Evolutionary conservation across 228 moss, liverwort and hornwort genomes (phyloP), one percentile per base, ranked within the genome.

Genomic region (Sphagnum magellanicum): DNA sequence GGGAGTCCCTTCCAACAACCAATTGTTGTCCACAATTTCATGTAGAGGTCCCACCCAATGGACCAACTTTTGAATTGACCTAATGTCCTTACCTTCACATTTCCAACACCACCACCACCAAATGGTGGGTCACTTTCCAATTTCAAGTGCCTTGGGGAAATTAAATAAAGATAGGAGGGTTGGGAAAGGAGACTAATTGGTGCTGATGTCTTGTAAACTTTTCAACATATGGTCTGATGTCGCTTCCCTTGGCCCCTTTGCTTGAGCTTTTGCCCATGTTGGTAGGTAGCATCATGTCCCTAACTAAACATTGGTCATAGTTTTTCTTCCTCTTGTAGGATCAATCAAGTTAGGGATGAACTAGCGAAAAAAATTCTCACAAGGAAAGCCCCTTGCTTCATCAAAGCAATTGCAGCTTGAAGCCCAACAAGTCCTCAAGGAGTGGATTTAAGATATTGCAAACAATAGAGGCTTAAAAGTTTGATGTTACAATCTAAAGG

Each of bases 401-500:
- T 98, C 93, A 55, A 98, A 98, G 90, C 85, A 85, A 64, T 75
- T 98, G 61, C 90, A 94, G 47, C 80, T 98, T 12, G 98, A 98
- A 81, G 93, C 98, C 16, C 98, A 98, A 80, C 84, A 94, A 57
- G 93, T 98, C 7, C 76, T 98, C 50, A 98, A 98, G 85, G 98
- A 94, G 70, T 81, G 92, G 60, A 93, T 98, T 47, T 94, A 98
- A 67, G 98, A 93, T 79, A 98, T 98, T 68, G 93, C 98, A 1
- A 94, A 98, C 79, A 90, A 79, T 32, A 98, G 93, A 68, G 98
- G 98, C 15, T 74, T 98, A 69, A 98, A 98, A 82, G 94, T 98
- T 49, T 88, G 91, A 47, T 98, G 90, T 74, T 98, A 94, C 74
- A 93, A 92, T 73, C 73, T 98, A 71, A 98, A 93, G 78, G 93